Percentiles rank a stretch among this genome's conserved stretches.
Evolutionary conservation across 208 protist genomes (phyloP).

Genomic region (Crithidia fasciculata): DNA sequence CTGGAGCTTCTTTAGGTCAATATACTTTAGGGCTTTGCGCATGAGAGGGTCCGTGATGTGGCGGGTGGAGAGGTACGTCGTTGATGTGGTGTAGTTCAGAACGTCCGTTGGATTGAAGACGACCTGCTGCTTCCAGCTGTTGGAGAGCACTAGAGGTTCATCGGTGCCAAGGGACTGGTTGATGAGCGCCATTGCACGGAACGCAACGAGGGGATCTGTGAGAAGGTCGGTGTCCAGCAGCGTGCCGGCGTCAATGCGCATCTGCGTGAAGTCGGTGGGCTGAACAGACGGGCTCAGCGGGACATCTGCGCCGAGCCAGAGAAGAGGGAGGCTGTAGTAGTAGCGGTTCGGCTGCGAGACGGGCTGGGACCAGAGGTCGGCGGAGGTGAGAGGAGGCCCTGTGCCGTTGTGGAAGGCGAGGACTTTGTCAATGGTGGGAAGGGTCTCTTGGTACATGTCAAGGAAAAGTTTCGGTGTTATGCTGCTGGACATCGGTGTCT

Average conservation of each 20-base stretch:
- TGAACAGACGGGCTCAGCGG: neutral
- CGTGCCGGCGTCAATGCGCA: neutral
- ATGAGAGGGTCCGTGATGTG: slow-evolving; percentile 41
- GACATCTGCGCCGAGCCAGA: neutral
- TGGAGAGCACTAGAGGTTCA: slow-evolving; percentile 9
- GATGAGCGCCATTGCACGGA: slow-evolving; percentile 6
- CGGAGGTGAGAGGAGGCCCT: neutral
- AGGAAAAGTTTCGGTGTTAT: neutral
- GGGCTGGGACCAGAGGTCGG: neutral
- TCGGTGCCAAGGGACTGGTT: neutral
- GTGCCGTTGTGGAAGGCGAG: slow-evolving; percentile 1
- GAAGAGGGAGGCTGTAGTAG: neutral
- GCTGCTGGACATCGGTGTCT: too few species aligned
- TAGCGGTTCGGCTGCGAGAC: neutral
- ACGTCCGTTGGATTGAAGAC: neutral
- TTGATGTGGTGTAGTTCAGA: too few species aligned
- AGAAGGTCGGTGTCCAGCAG: neutral
- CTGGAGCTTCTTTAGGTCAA: slow-evolving; percentile 22
- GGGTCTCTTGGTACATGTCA: too few species aligned
- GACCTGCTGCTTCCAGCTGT: slow-evolving; percentile 27
- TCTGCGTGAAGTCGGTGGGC: neutral
- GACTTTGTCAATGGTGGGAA: neutral
- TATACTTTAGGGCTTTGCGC: slow-evolving; percentile 32
- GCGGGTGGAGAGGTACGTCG: slow-evolving; percentile 18
- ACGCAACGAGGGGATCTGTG: neutral